A percentile compares a stretch with the other conserved stretches of the same genome.
These are phyloP conservation scores for Clonostachys solani DNA, from an alignment of 2,329 filamentous ascomycete genomes.

Conservation along the genomic window DNA sequence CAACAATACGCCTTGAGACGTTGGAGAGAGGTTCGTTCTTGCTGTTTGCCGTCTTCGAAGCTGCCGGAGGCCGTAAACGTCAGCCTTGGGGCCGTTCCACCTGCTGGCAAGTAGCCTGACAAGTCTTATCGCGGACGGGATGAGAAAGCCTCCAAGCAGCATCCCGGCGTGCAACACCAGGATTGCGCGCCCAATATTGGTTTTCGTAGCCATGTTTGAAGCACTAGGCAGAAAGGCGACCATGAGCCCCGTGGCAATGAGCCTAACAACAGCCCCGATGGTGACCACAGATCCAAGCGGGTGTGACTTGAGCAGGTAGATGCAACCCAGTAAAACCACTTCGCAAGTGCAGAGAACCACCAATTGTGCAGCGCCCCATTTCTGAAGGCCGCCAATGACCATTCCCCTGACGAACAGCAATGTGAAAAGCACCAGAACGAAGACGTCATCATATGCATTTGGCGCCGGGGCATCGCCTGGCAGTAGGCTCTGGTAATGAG, in stretches of 20 bases:
- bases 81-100: too few relatives aligned
- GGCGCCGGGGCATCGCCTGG: slow-evolving; percentile 31
- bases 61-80: too few relatives aligned
- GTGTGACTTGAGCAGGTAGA: slow-evolving; percentile 31
- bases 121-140: not conserved
- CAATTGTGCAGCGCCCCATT: slow-evolving; percentile 53
- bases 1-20: too few relatives aligned
- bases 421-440: slow-evolving; percentile 35
- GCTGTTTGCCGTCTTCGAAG: too few relatives aligned
- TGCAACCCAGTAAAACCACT: slow-evolving; percentile 49
- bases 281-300: slow-evolving; percentile 61
- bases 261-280: slow-evolving; percentile 55
- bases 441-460: slow-evolving; percentile 60
- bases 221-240: slow-evolving; percentile 55
- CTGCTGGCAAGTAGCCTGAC: not conserved
- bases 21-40: too few relatives aligned
- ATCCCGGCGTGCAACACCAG: slow-evolving; percentile 62
- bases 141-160: slow-evolving; percentile 1
- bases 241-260: slow-evolving; percentile 37
- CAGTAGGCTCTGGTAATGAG: slow-evolving; percentile 56
- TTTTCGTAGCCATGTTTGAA: slow-evolving; percentile 54
- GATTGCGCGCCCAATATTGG: slow-evolving; percentile 67
- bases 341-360: slow-evolving; percentile 66
- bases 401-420: slow-evolving; percentile 62
- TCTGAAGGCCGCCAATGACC: slow-evolving; percentile 63